These are phyloP conservation scores for Colletotrichum euphorbiae DNA, from an alignment of 2,329 filamentous ascomycete species.

Conservation along the genomic window DNA sequence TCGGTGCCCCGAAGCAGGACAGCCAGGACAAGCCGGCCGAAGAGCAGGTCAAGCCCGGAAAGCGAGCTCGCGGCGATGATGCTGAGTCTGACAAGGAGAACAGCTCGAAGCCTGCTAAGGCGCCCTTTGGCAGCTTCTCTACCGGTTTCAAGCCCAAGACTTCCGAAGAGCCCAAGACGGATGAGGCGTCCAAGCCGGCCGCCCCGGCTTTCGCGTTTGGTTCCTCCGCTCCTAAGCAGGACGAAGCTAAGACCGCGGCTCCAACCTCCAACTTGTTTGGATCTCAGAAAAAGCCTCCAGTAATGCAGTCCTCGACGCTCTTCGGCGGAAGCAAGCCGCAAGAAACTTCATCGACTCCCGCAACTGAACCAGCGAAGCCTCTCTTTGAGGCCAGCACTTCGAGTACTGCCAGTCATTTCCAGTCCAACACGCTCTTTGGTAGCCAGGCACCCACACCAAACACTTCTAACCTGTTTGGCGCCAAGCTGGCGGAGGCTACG, in stretches of 20 bases:
- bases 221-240: constrained; percentile 32
- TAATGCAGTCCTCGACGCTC: constrained; percentile 49
- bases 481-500: constrained; percentile 21
- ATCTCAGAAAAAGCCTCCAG: constrained; percentile 38
- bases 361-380: constrained; percentile 45
- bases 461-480: constrained; percentile 48
- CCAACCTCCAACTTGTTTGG: constrained; percentile 44
- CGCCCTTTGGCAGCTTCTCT: constrained; percentile 41
- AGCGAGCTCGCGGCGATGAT: constrained; percentile 42
- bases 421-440: constrained; percentile 40
- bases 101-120: constrained; percentile 52
- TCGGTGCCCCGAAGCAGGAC: constrained; percentile 51
- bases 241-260: constrained; percentile 41
- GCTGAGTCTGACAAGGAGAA: constrained; percentile 60
- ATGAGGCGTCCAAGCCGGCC: constrained; percentile 31
- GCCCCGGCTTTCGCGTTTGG: constrained; percentile 39
- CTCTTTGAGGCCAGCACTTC: constrained; percentile 42
- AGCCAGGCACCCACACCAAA: constrained; percentile 41
- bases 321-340: constrained; percentile 53
- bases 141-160: constrained; percentile 51
- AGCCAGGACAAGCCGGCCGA: constrained; percentile 45
- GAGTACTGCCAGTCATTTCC: constrained; percentile 32
- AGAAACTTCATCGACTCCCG: constrained; percentile 43
- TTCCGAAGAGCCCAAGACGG: constrained; percentile 42
- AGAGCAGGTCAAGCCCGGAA: constrained; percentile 42